A percentile compares a stretch with the other conserved stretches of the same genome.
phyloP scores from a whole-genome alignment of 2,329 filamentous ascomycete genomes.

The Colletotrichum camelliae region DNA sequence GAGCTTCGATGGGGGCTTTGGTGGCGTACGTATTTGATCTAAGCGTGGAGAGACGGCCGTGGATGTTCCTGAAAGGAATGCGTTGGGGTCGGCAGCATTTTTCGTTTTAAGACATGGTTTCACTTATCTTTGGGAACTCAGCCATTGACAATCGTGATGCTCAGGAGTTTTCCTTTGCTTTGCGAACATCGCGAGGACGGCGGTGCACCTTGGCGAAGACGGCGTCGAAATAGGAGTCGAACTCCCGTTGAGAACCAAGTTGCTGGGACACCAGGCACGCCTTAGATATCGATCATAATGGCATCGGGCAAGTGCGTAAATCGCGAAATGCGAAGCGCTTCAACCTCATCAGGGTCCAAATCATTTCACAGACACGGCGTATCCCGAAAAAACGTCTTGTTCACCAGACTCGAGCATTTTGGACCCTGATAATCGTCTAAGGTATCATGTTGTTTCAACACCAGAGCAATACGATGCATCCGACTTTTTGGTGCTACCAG shows the following conservation, averaged over 20 bases:
- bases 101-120: background rate
- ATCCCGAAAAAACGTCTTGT: background rate
- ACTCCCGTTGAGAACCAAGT: slow-evolving; percentile 9
- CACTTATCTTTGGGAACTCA: background rate
- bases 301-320: background rate
- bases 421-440: background rate
- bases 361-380: background rate
- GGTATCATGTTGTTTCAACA: background rate
- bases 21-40: background rate
- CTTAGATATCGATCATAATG: background rate
- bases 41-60: background rate
- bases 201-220: background rate
- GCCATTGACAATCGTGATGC: background rate
- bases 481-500: background rate
- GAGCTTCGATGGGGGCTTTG: background rate
- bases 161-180: background rate
- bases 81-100: background rate
- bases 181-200: background rate
- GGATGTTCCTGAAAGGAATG: slow-evolving; percentile 1
- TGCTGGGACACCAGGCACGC: background rate
- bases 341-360: background rate
- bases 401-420: background rate
- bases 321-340: background rate
- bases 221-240: background rate
- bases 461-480: background rate